Evolutionary conservation across 164 flowering plant species (phyloP).

Genomic region (Vitis riparia): DNA sequence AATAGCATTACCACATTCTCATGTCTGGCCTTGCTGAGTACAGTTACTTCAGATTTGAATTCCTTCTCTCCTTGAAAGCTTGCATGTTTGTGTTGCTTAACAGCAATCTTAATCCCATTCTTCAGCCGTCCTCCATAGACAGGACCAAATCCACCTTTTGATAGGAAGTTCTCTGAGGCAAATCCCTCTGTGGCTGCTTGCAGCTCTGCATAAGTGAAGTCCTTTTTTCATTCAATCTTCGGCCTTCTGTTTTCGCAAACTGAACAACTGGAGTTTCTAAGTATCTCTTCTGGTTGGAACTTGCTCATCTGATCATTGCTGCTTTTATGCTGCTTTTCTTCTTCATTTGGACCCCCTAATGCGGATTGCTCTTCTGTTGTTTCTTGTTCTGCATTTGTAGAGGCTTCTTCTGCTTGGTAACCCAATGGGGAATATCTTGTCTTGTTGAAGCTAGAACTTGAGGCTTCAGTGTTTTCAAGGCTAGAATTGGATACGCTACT

Average conservation of each 20-base stretch:
- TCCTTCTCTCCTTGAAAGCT: conserved; percentile 64
- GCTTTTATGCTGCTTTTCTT: no score
- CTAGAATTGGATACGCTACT: conserved; percentile 9
- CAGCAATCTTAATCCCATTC: conserved; percentile 45
- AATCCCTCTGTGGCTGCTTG: conserved; percentile 52
- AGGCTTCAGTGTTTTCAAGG: conserved; percentile 9
- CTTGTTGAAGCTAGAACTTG: conserved; percentile 14
- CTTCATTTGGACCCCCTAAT: background rate
- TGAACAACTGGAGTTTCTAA: conserved; percentile 33
- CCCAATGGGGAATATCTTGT: conserved; percentile 5
- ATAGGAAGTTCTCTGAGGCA: conserved; percentile 35
- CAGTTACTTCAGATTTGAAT: conserved; percentile 50
- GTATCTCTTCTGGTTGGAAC: conserved; percentile 15
- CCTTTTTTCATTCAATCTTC: conserved; percentile 31
- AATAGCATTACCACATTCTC: conserved; percentile 58
- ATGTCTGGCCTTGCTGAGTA: conserved; percentile 57
- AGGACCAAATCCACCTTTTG: conserved; percentile 67
- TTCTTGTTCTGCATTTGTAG: conserved; percentile 18
- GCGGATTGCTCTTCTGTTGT: conserved; percentile 15
- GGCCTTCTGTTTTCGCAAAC: conserved; percentile 48
- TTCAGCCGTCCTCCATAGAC: conserved; percentile 48
- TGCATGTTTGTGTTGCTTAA: conserved; percentile 53
- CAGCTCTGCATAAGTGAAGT: conserved; percentile 49
- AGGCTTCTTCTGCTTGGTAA: conserved; percentile 12
- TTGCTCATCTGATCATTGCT: conserved; percentile 15